Evolutionary conservation across 2,329 filamentous ascomycete genomes (phyloP), one percentile per base, ranked within the genome.

Genomic region (Fusarium sambucinum): DNA sequence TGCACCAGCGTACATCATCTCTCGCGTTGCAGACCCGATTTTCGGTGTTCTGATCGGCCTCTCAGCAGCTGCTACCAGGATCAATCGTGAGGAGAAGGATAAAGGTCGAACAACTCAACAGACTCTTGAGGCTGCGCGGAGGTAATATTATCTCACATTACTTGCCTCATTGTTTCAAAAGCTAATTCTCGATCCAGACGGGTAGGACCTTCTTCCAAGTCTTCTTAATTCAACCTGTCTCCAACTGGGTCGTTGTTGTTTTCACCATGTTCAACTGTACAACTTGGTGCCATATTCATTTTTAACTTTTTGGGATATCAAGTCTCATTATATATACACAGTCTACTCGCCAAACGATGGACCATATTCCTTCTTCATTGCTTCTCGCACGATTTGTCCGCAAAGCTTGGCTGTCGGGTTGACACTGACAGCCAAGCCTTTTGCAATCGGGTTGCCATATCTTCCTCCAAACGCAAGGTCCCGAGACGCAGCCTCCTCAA

Each of bases 361-460:
- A 1, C 86, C 86, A 70, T 89, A 90, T 75, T 91, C 89, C 77
- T 87, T 89, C 80, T 84, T 89, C 87, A 91, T 89, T 48, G 89
- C 89, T 77, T 90, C 87, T 50, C 86, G 84, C 37, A 92, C 89
- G 75, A 91, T 91, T 72, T 89, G 84, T 3, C 89, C 89, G 73
- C 89, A 92, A 42, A 91, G 79, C 79, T 91, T 91, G 4, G 89
- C 89, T 17, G 87, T 90, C 25, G 89, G 89, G 75, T 91, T 92
- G 29, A 86, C 86, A 75, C 83, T 85, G 51, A 91, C 89, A 8
- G 88, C 88, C 66, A 91, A 77, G 6, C 83, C 85, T 74, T 88
- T 89, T 21, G 88, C 89, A 65, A 91, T 84, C 56, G 88, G 86
- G 67, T 89, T 90, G 32, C 89, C 89, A 72, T 87, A 90, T 59